These are phyloP conservation scores for Trichoderma gracile DNA, from an alignment of 2,329 filamentous ascomycete species.

Conservation along the genomic window DNA sequence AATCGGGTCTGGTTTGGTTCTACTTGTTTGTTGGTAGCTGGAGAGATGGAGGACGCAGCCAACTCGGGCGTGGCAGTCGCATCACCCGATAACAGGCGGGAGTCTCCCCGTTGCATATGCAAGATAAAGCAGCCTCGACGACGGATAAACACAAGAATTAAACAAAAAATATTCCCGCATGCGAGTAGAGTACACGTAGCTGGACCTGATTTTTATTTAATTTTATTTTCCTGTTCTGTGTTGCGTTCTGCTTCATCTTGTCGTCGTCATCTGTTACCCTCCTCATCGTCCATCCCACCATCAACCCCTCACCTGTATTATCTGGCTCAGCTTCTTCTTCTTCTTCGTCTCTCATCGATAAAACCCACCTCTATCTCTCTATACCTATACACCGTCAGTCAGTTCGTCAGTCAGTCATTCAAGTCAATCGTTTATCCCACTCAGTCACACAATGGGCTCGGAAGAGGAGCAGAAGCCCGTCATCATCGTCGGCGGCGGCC, in stretches of 20 bases:
- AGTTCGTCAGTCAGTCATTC: no score
- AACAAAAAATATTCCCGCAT: slow-evolving; percentile 13
- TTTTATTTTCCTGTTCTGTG: no score
- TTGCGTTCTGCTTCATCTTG: no score
- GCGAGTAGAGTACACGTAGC: slow-evolving; percentile 13
- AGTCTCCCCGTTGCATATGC: not conserved
- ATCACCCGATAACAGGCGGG: slow-evolving; percentile 19
- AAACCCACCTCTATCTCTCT: not conserved
- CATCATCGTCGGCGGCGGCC: slow-evolving; percentile 58
- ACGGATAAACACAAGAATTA: no score
- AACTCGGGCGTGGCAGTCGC: not conserved
- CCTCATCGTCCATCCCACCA: no score
- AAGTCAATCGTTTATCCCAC: no score
- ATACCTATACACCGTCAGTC: no score
- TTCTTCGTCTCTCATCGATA: no score
- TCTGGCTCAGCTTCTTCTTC: not conserved
- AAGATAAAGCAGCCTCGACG: slow-evolving; percentile 9
- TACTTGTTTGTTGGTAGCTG: no score
- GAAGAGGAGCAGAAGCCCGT: slow-evolving; percentile 40
- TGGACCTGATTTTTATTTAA: not conserved
- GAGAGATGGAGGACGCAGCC: not conserved
- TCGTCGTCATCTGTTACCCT: no score
- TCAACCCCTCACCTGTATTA: no score
- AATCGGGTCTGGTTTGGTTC: no score
- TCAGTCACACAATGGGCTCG: slow-evolving; percentile 28